Percentiles rank a stretch among this genome's conserved stretches.
These are phyloP conservation scores for Umbilicus rupestris DNA, from an alignment of 164 flowering plant species.

Conservation along the genomic window DNA sequence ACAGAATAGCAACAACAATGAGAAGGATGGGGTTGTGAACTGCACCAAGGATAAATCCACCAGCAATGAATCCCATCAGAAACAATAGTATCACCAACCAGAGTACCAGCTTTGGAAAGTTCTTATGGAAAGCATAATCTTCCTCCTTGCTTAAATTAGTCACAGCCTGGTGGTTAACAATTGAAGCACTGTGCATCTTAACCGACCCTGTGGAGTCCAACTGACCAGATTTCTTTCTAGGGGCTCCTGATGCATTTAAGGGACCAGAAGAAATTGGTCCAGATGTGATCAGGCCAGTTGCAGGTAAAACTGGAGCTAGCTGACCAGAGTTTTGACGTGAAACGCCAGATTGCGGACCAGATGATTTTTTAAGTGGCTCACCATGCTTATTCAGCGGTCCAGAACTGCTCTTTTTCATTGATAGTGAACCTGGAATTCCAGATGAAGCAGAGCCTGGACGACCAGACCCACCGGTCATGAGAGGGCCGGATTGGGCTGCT, in stretches of 20 bases:
- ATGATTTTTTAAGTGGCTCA: constrained; percentile 75
- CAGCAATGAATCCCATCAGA: constrained; percentile 90
- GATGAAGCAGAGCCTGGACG: constrained; percentile 50
- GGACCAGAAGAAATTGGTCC: constrained; percentile 91
- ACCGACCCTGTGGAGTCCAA: constrained; percentile 55
- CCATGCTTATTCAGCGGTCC: constrained; percentile 89
- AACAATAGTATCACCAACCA: constrained; percentile 68
- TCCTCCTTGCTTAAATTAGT: constrained; percentile 73
- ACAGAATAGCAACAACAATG: constrained; percentile 72
- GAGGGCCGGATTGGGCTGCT: constrained; percentile 76
- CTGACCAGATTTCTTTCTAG: constrained; percentile 73
- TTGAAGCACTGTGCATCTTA: constrained; percentile 45
- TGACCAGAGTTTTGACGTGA: constrained; percentile 91
- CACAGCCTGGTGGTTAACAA: constrained; percentile 72
- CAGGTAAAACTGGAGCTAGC: constrained; percentile 67
- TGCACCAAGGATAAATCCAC: constrained; percentile 88
- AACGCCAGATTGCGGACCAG: constrained; percentile 83
- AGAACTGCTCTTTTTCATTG: constrained; percentile 74
- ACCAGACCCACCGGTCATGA: constrained; percentile 42
- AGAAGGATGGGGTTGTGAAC: constrained; percentile 86
- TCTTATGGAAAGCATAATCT: constrained; percentile 59
- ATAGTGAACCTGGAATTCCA: constrained; percentile 41
- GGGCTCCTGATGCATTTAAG: constrained; percentile 79
- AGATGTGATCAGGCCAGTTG: constrained; percentile 91
- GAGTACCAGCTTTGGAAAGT: constrained; percentile 63